phyloP scores from a whole-genome alignment of 345 rosid species.

The Turritis glabra region DNA sequence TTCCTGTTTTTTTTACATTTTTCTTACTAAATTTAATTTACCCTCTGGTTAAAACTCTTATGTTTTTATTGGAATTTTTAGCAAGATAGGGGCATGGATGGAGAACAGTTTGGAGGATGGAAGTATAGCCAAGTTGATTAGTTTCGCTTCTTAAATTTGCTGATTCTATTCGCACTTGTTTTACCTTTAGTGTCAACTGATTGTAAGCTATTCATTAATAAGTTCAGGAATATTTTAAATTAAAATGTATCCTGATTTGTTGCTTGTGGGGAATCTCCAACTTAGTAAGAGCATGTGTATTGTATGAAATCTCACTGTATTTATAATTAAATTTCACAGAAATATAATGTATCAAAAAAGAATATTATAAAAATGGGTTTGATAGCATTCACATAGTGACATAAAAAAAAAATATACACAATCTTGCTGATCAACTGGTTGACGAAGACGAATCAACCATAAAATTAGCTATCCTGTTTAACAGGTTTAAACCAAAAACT shows the following conservation, averaged over 20 bases:
- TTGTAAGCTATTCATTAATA: constrained; percentile 17
- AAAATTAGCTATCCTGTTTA: constrained; percentile 77
- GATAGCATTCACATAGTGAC: constrained; percentile 11
- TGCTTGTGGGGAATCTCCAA: background rate
- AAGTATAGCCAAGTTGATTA: constrained; percentile 47
- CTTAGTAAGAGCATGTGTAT: constrained; percentile 4
- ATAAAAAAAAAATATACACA: background rate
- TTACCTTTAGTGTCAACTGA: constrained; percentile 20
- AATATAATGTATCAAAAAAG: background rate
- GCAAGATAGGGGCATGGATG: constrained; percentile 39
- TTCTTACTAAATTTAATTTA: background rate
- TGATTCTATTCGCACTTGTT: background rate
- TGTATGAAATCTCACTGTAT: constrained; percentile 13
- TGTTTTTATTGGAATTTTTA: constrained; percentile 20
- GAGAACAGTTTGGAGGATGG: constrained; percentile 78
- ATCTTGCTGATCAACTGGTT: constrained; percentile 7
- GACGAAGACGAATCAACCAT: constrained; percentile 49
- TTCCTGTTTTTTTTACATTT: background rate
- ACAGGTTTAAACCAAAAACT: constrained; percentile 80
- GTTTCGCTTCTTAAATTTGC: background rate
- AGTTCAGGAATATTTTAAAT: background rate
- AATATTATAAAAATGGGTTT: constrained; percentile 1
- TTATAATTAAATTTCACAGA: background rate
- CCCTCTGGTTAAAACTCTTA: background rate
- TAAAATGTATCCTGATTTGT: constrained; percentile 6